Conservation (phyloP, 1,284 basidiomycete species). For the Puccinia triticina region DNA sequence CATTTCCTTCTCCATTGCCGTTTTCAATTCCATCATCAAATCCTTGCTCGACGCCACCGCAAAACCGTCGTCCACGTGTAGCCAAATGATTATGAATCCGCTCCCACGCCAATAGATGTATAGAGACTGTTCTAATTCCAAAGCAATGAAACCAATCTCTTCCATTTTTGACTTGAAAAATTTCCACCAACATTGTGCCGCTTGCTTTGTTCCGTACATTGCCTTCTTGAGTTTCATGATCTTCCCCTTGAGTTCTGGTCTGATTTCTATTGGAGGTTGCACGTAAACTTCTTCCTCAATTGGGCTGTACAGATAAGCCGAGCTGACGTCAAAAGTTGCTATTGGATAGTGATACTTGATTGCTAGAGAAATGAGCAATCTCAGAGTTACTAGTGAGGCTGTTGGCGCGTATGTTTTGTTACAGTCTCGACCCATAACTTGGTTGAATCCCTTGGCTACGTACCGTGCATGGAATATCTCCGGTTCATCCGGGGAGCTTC, state of each 20-base stretch:
- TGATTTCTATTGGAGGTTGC: no score
- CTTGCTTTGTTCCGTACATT: conserved; percentile 27
- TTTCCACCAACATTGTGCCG: conserved; percentile 14
- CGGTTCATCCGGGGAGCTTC: background rate
- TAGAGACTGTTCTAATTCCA: background rate
- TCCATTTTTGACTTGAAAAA: conserved; percentile 28
- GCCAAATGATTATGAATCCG: background rate
- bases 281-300: no score
- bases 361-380: background rate
- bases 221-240: conserved; percentile 9
- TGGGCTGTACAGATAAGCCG: background rate
- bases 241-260: no score
- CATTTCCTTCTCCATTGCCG: background rate
- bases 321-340: conserved; percentile 2
- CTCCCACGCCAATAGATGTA: background rate
- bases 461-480: background rate
- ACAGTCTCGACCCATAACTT: background rate
- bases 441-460: conserved; percentile 20
- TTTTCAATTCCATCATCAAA: background rate
- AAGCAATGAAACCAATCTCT: background rate
- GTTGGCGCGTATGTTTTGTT: conserved; percentile 21
- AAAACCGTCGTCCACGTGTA: conserved; percentile 4
- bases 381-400: background rate
- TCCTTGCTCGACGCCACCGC: background rate
- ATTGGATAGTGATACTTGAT: no score